Base-by-base conservation (phyloP, 805 yeast species). In the Teunomyces pallodes region DNA sequence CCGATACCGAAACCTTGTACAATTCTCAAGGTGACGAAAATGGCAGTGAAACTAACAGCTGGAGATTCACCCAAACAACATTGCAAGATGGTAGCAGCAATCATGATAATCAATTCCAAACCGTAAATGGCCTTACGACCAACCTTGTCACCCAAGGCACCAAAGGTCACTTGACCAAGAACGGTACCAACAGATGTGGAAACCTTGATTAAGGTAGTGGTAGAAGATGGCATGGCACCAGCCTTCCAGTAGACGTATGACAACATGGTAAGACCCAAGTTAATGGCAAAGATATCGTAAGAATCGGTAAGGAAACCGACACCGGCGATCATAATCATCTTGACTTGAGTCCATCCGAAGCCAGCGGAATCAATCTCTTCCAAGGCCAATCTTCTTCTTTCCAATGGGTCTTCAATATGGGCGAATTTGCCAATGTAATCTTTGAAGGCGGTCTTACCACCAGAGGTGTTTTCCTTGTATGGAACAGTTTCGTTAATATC, bases 1-100 rank as follows among this genome's bases (percentile, higher is more conserved):
- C 97, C 97, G 59, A 90, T 90, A 82, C 97, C 97, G 60, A 90
- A 85, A 78, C 97, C 97, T 89, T 84, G 86, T 54, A 90, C 63
- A 56, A 90, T 84, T 82, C 97, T 86, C 74, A 83, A 84, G 62
- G 86, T 83, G 9, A 84, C 72, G 53, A 90, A 76, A 45, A 88
- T 76, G 39, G 94, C 96, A 48, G 82, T 80, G 61, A 89, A 86
- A 62, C 76, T 78, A 51, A 89, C 71, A 55, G 85, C 94, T 24
- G 87, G 80, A 24, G 96, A 81, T 8, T 67, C 60, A 61, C 96
- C 96, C 41, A 85, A 55, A 51, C 79, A 69, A 74, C 92, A 84
- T 75, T 90, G 96, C 54, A 85, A 70, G 53, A 90, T 68, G 50
- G 95, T 86, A 33, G 94, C 90, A 57, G 75, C 63, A 58, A 90